Percentiles rank a stretch among this genome's conserved stretches.
These are phyloP conservation scores for Syncephalastrum contaminatum DNA, from an alignment of 371 early-diverging fungal species.

Conservation along the genomic window DNA sequence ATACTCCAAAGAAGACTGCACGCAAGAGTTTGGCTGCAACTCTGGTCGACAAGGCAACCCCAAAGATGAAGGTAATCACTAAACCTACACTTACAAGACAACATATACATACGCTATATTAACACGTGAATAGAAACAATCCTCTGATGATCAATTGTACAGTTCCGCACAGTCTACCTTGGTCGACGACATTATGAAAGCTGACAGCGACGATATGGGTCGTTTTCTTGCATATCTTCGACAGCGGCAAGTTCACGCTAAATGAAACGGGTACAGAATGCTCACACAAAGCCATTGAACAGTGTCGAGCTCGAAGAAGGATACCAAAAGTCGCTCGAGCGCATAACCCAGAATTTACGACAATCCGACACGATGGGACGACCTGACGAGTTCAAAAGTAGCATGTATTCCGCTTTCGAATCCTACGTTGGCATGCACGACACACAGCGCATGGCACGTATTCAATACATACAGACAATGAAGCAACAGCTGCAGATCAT, in stretches of 20 bases:
- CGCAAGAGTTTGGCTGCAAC: constrained; percentile 6
- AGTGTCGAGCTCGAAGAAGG: constrained; percentile 29
- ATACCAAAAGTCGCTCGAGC: constrained; percentile 19
- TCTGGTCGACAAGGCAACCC: constrained; percentile 4
- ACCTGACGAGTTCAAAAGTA: constrained; percentile 3
- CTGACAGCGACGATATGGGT: constrained; percentile 13
- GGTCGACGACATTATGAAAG: constrained; percentile 15
- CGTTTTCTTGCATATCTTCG: constrained; percentile 16
- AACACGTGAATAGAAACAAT: constrained; percentile 8
- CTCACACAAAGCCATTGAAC: neutral
- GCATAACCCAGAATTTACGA: constrained; percentile 13
- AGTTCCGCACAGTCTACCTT: constrained; percentile 18
- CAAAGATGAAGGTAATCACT: constrained; percentile 1
- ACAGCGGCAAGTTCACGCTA: constrained; percentile 15
- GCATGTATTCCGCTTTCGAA: constrained; percentile 10
- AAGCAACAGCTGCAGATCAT: constrained; percentile 17
- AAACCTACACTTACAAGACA: neutral
- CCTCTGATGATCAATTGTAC: no score
- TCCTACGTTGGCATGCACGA: constrained; percentile 14
- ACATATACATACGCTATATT: neutral
- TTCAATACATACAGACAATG: constrained; percentile 22
- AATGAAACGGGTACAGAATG: neutral
- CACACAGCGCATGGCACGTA: constrained; percentile 10
- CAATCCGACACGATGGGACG: constrained; percentile 9
- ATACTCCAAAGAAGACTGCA: neutral